These are phyloP conservation scores for Mycosphaerella arachidis DNA, from an alignment of 2,329 filamentous ascomycete species.

Conservation along the genomic window DNA sequence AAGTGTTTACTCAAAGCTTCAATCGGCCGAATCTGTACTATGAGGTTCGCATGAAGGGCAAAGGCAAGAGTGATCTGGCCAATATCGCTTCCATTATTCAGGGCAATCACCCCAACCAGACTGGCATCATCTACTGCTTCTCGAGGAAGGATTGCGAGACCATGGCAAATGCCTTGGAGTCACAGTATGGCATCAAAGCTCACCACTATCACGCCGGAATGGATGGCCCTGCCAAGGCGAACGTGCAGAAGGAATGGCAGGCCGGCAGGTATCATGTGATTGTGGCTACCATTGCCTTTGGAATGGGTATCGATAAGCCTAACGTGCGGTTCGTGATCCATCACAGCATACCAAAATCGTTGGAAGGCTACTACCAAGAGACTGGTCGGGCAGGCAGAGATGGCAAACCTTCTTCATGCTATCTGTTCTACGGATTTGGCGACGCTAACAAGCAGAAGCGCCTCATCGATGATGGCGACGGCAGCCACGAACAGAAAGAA, in stretches of 20 bases:
- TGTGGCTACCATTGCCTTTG: slow-evolving; percentile 96
- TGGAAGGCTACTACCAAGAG: slow-evolving; percentile 98
- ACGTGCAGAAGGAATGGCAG: slow-evolving; percentile 80
- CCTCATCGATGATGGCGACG: slow-evolving; percentile 73
- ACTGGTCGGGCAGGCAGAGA: slow-evolving; percentile 93
- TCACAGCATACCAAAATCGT: slow-evolving; percentile 83
- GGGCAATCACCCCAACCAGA: slow-evolving; percentile 63
- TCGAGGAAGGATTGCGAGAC: slow-evolving; percentile 78
- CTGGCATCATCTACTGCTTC: slow-evolving; percentile 89
- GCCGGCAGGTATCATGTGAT: slow-evolving; percentile 75
- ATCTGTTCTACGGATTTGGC: slow-evolving; percentile 78
- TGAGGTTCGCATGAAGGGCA: slow-evolving; percentile 66
- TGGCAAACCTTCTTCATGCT: slow-evolving; percentile 80
- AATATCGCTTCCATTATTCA: slow-evolving; percentile 65
- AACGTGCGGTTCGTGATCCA: slow-evolving; percentile 97
- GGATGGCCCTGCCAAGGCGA: slow-evolving; percentile 60
- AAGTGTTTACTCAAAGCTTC: slow-evolving; percentile 86
- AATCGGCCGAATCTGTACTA: slow-evolving; percentile 94
- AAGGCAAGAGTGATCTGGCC: slow-evolving; percentile 51
- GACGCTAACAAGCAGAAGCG: slow-evolving; percentile 70
- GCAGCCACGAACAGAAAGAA: slow-evolving; percentile 72
- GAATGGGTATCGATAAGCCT: slow-evolving; percentile 99
- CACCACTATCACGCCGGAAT: slow-evolving; percentile 84
- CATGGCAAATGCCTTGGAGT: slow-evolving; percentile 64
- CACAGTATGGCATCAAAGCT: slow-evolving; percentile 63